Evolutionary conservation across 169 alveolate genomes (phyloP), one percentile per base, ranked within the genome.

Genomic region (Eimeria acervulina): DNA sequence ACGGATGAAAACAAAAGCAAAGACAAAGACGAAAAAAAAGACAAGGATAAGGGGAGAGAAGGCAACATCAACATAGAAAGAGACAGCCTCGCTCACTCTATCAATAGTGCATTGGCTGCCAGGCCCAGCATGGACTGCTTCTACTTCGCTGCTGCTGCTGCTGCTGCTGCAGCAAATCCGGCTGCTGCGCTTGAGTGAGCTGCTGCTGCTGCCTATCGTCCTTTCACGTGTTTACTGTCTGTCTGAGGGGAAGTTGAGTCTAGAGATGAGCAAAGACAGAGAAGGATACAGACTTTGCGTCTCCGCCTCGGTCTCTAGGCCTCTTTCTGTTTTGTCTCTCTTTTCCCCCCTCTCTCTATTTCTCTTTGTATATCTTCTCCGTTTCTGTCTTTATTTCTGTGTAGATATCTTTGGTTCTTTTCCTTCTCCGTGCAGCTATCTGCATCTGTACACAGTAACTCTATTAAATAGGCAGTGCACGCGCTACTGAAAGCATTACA

Each of bases 101-200:
- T 28, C 21, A 70, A 15, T 21, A 31, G 44, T 36, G 19, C 47
- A 26, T 76, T 76, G 17, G 87, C 87, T 42, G 87, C 87, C 5
- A 28, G 59, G 87, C 87, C 87, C 31, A 76, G 36, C 52, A 28
- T 44, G 31, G 87, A 76, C 36, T 76, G 87, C 33, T 76, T 28
- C 61, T 76, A 38, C 36, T 36, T 15, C 15, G 87, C 61, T 19
- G 87, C 87, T 17, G 87, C 87, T 7, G 87, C 87, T 3, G 87
- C 87, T 2, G 87, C 87, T 13, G 87, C 63, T 13, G 87, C 68
- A 59, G 68, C 68, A 59, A 21, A 59, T 36, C 44, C 81, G 5
- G 44, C 40, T n/a, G 44, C 44, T 1, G 81, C 81, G 8, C 21
- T 12, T 13, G 81, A 28, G 47, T 70, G 81, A 70, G 44, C 44